phyloP scores from a whole-genome alignment of 345 rosid species.

The Erysimum cheiranthoides region DNA sequence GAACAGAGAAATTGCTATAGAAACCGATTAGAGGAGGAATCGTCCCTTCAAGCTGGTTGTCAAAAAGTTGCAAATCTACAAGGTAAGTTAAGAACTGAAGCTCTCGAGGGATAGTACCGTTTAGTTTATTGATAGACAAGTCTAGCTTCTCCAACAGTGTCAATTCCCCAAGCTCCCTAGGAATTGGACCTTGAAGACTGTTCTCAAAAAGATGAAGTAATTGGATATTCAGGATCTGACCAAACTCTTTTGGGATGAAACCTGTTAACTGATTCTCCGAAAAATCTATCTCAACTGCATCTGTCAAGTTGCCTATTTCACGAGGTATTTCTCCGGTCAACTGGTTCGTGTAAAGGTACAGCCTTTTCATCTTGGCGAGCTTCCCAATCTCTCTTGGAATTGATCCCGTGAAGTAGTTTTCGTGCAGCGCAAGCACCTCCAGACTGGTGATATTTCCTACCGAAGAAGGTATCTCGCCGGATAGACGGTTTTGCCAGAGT shows the following conservation, averaged over 20 bases:
- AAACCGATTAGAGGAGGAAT: conserved; percentile 73
- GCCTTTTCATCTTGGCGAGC: conserved; percentile 54
- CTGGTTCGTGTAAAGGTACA: conserved; percentile 72
- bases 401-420: conserved; percentile 63
- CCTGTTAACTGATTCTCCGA: conserved; percentile 77
- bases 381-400: conserved; percentile 69
- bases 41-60: conserved; percentile 64
- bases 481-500: conserved; percentile 71
- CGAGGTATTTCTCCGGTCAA: conserved; percentile 75
- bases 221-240: conserved; percentile 58
- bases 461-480: conserved; percentile 67
- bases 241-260: conserved; percentile 63
- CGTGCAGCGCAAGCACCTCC: conserved; percentile 74
- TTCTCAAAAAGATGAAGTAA: conserved; percentile 79
- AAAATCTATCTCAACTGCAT: conserved; percentile 72
- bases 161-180: conserved; percentile 67
- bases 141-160: conserved; percentile 64
- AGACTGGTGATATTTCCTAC: conserved; percentile 69
- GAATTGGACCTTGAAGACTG: conserved; percentile 66
- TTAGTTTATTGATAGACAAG: conserved; percentile 75
- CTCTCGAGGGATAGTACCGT: conserved; percentile 64
- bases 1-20: conserved; percentile 61
- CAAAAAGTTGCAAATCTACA: conserved; percentile 73
- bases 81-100: conserved; percentile 65
- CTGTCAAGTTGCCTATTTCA: conserved; percentile 62